Percentiles rank a stretch among this genome's conserved stretches.
Evolutionary conservation across 345 rosid species (phyloP).

Genomic region (Citrus medica): DNA sequence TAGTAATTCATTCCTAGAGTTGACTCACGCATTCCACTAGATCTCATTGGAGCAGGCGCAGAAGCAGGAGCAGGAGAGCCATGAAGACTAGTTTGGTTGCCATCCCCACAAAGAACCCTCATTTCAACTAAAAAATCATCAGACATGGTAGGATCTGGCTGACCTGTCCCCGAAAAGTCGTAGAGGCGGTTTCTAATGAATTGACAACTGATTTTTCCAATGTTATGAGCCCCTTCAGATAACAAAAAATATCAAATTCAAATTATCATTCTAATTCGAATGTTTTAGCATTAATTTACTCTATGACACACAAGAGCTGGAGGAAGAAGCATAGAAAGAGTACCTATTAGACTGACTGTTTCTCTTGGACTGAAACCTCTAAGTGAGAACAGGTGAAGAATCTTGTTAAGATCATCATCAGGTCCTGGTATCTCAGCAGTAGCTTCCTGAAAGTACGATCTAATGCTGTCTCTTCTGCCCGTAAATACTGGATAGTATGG

Average conservation of each 20-base stretch:
- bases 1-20: slow-evolving; percentile 1
- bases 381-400: slow-evolving; percentile 28
- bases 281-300: too few relatives aligned
- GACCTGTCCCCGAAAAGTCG: slow-evolving; percentile 39
- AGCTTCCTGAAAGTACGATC: slow-evolving; percentile 36
- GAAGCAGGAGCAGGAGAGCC: neutral
- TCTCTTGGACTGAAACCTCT: slow-evolving; percentile 46
- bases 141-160: slow-evolving; percentile 35
- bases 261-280: too few relatives aligned
- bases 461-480: slow-evolving; percentile 45
- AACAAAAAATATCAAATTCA: too few relatives aligned
- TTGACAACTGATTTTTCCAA: slow-evolving; percentile 43
- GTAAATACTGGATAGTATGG: slow-evolving; percentile 55
- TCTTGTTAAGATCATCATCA: slow-evolving; percentile 24
- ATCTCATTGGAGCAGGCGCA: slow-evolving; percentile 8
- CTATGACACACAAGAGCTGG: too few relatives aligned
- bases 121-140: slow-evolving; percentile 32
- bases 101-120: slow-evolving; percentile 25
- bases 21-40: slow-evolving; percentile 2
- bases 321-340: neutral
- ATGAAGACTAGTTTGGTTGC: neutral
- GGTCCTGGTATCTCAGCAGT: slow-evolving; percentile 40
- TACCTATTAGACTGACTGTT: slow-evolving; percentile 50
- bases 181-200: slow-evolving; percentile 36
- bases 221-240: slow-evolving; percentile 41